Percentiles rank a stretch among this genome's conserved stretches.
phyloP scores from a whole-genome alignment of 208 protist species.

The Trypanosoma vivax region DNA sequence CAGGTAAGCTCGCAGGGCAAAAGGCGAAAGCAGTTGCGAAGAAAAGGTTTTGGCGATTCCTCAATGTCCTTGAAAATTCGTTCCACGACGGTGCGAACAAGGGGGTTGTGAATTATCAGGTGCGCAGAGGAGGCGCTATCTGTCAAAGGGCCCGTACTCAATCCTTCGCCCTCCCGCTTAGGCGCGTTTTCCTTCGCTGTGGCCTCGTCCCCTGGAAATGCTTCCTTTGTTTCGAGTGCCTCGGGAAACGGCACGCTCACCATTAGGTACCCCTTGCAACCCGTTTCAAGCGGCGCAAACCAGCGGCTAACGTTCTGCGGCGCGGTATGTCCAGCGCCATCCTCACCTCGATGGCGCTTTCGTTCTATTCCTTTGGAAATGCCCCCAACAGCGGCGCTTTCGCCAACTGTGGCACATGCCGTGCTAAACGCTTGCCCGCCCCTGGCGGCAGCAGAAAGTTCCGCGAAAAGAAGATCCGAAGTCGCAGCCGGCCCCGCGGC shows the following conservation, averaged over 20 bases:
- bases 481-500: neutral
- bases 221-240: neutral
- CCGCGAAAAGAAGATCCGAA: constrained; percentile 21
- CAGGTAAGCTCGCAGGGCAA: constrained; percentile 76
- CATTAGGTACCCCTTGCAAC: constrained; percentile 64
- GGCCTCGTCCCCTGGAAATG: constrained; percentile 1
- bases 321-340: neutral
- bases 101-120: constrained; percentile 64
- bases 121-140: constrained; percentile 23
- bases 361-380: neutral
- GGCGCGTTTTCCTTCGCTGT: neutral
- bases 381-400: neutral
- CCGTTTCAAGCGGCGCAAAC: constrained; percentile 50
- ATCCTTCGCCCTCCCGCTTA: neutral
- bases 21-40: constrained; percentile 74
- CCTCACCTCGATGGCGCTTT: constrained; percentile 7
- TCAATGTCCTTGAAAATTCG: constrained; percentile 63
- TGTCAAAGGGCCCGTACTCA: neutral
- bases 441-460: constrained; percentile 14
- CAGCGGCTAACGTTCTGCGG: constrained; percentile 15
- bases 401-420: neutral
- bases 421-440: neutral
- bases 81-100: constrained; percentile 65
- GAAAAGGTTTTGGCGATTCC: constrained; percentile 45
- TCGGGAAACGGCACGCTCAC: constrained; percentile 38